Percentiles rank a stretch among this genome's conserved stretches.
These are phyloP conservation scores for Vaccinium macrocarpon DNA, from an alignment of 148 eudicot genomes.

Conservation along the genomic window DNA sequence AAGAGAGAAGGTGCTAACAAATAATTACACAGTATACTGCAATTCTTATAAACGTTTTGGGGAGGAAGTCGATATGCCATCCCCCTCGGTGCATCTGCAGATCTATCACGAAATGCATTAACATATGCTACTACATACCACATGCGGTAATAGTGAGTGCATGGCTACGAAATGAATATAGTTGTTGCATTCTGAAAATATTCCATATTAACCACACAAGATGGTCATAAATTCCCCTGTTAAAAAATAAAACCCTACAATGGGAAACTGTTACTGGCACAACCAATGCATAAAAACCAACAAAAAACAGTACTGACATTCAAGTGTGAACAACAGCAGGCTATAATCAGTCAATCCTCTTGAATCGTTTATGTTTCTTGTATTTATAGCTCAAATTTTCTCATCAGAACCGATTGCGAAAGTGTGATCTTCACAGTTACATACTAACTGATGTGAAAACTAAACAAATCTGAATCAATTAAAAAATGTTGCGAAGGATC, in stretches of 20 bases:
- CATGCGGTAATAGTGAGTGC: background rate
- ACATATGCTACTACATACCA: background rate
- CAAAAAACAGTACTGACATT: background rate
- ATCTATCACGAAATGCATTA: background rate
- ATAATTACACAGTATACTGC: background rate
- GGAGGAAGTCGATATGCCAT: background rate
- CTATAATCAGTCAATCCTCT: background rate
- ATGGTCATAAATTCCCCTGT: background rate
- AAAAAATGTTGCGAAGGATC: background rate
- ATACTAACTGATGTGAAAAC: background rate
- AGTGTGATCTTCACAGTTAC: background rate
- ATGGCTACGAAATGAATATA: background rate
- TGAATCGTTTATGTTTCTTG: background rate
- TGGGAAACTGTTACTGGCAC: background rate
- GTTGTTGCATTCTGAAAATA: background rate
- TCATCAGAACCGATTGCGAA: background rate
- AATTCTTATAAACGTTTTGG: background rate
- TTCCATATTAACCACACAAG: background rate
- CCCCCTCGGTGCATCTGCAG: background rate
- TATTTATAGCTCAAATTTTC: background rate
- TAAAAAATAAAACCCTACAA: background rate
- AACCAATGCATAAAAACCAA: background rate
- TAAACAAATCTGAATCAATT: background rate
- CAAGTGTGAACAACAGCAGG: background rate
- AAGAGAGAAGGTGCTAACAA: background rate